Conservation (phyloP, 805 yeast genomes). For the Lipomyces spencermartinsiae region DNA sequence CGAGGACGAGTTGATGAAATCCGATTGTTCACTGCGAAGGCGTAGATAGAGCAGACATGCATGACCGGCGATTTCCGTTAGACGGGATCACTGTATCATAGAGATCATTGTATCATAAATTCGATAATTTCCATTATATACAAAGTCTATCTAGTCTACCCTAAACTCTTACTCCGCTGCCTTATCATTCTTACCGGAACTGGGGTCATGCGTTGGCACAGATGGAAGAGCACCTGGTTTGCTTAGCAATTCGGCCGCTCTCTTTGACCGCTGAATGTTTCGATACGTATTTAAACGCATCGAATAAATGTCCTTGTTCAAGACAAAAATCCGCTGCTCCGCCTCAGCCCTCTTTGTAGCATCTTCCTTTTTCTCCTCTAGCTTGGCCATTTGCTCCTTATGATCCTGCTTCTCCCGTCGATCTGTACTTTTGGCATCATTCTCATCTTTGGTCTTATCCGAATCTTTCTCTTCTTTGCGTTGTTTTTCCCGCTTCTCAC, state of each 20-base stretch:
- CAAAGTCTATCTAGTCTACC: background rate
- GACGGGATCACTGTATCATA: background rate
- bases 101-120: background rate
- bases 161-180: background rate
- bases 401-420: conserved; percentile 39
- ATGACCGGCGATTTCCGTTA: background rate
- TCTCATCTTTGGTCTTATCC: conserved; percentile 32
- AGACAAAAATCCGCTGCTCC: conserved; percentile 50
- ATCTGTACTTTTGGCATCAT: conserved; percentile 32
- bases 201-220: conserved; percentile 44
- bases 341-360: conserved; percentile 24
- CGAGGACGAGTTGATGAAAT: conserved; percentile 80
- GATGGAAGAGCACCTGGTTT: conserved; percentile 47
- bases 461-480: conserved; percentile 35
- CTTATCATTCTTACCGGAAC: background rate
- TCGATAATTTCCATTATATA: background rate
- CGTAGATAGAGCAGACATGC: conserved; percentile 1
- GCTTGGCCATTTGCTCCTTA: conserved; percentile 31
- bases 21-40: conserved; percentile 26
- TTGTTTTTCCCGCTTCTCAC: conserved; percentile 32
- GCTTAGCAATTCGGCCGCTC: conserved; percentile 44
- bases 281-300: conserved; percentile 48
- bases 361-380: conserved; percentile 31
- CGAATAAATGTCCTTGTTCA: conserved; percentile 53
- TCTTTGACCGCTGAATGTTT: conserved; percentile 43